Base-by-base conservation (phyloP, 495 filamentous ascomycete genomes). In the Pyronema omphalodes region DNA sequence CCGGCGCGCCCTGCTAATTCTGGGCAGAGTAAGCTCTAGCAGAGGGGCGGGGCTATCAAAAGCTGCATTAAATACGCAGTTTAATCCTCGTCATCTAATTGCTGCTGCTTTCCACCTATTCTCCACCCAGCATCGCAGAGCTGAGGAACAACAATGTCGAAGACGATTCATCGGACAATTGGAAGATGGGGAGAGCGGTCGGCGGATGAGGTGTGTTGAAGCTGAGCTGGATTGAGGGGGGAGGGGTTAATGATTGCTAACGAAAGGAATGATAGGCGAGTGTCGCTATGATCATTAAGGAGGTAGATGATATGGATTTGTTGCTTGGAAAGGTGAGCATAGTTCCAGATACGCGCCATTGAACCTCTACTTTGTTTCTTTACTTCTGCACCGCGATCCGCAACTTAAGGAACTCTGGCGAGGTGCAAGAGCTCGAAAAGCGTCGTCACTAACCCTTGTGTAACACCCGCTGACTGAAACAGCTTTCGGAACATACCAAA, bases 401-500 rank as follows among this genome's bases (percentile, higher is more conserved):
- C 37, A 41, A 17, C 40, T 7, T 18, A 5, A 40, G 23, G 9
- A n/a, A 29, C 23, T 29, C 23, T 5, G 2, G 23, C 23, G 23
- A 29, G 23, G 23, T 29, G 23, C 23, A 5, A 29, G 23, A 29
- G 23, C 23, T 29, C 23, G 23, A 29, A 29, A 29, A 29, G 23
- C 23, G 23, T 29, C 23, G 23, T 29, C 23, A 29, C 23, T 5
- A 29, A 29, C 5, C 23, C 1, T 29, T 5, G 23, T 29, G 23
- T 29, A 29, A 29, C 23, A 29, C 5, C 23, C 40, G 34, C 33
- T 46, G 23, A 49, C 61, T 54, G 23, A 29, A 7, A 56, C 57
- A 93, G 88, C 78, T 96, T 57, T 77, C 91, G 56, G 84, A 88
- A 54, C 80, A 82, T 53, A 78, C 81, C 44, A 84, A 79, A 68